Evolutionary conservation across 2,329 filamentous ascomycete genomes (phyloP).

Genomic region (Apiospora sp.): DNA sequence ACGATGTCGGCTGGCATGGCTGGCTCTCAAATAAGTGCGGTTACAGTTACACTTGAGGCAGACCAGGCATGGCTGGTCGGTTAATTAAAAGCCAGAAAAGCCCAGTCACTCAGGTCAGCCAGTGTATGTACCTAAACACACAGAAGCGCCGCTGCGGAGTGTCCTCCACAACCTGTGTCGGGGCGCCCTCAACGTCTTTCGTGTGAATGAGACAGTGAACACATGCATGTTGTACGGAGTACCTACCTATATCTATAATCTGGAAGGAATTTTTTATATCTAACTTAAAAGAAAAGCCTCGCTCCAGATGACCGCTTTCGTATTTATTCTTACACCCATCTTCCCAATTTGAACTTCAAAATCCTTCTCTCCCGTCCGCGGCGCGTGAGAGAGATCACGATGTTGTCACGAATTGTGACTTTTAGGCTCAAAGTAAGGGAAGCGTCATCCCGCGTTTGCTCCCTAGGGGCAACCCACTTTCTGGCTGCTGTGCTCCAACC

Average conservation of each 20-base stretch:
- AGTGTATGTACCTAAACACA: background rate
- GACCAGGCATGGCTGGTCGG: constrained; percentile 2
- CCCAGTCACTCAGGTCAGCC: background rate
- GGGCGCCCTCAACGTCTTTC: constrained; percentile 11
- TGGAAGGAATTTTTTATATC: background rate
- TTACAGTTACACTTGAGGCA: constrained; percentile 23
- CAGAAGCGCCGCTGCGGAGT: background rate
- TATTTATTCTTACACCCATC: background rate
- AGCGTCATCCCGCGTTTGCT: constrained; percentile 18
- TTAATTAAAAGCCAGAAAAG: background rate
- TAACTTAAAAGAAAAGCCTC: background rate
- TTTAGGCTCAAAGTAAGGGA: constrained; percentile 20
- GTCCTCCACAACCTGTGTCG: background rate
- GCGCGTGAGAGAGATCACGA: constrained; percentile 3
- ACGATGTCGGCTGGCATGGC: constrained; percentile 17
- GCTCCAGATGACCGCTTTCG: background rate
- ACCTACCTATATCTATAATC: background rate
- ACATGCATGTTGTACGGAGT: too few relatives aligned
- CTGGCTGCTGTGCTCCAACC: background rate
- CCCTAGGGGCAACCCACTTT: background rate
- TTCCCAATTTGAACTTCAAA: background rate
- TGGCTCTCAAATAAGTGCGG: constrained; percentile 12
- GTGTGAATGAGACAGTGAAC: background rate
- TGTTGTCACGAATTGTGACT: constrained; percentile 4
- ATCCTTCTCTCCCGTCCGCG: background rate